phyloP scores from a whole-genome alignment of 2,329 filamentous ascomycete genomes.

The Macrophomina phaseolina region DNA sequence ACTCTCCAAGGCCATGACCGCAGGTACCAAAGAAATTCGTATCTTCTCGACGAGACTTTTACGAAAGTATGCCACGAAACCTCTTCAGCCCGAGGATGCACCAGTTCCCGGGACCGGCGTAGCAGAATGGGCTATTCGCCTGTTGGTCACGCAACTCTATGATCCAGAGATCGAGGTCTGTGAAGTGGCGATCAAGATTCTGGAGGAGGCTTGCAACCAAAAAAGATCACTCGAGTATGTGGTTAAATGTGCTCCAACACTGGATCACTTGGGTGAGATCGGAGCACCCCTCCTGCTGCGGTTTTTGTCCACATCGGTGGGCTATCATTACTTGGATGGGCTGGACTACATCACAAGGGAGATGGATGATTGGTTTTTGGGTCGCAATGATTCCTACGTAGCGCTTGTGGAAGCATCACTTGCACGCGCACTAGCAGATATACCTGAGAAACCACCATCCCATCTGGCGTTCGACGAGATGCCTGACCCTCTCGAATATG shows the following conservation, averaged over 20 bases:
- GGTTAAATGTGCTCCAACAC: conserved; percentile 89
- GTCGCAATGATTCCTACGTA: conserved; percentile 96
- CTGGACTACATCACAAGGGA: conserved; percentile 99
- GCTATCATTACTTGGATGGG: conserved; percentile 95
- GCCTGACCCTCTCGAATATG: conserved; percentile 56
- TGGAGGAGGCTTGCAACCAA: conserved; percentile 96
- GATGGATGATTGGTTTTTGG: conserved; percentile 99
- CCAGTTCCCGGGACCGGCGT: conserved; percentile 60
- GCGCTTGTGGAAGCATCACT: conserved; percentile 93
- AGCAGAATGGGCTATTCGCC: conserved; percentile 93
- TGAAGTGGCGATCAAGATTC: conserved; percentile 92
- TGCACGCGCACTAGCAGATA: conserved; percentile 76
- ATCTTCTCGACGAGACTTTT: conserved; percentile 88
- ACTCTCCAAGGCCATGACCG: conserved; percentile 90
- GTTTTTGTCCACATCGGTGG: conserved; percentile 93
- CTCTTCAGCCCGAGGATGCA: conserved; percentile 50
- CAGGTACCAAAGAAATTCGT: conserved; percentile 86
- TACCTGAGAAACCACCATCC: conserved; percentile 62
- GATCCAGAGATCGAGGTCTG: conserved; percentile 97
- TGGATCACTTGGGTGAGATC: conserved; percentile 96
- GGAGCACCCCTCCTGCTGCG: conserved; percentile 89
- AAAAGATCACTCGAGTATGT: conserved; percentile 92
- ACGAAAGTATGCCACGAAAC: conserved; percentile 78
- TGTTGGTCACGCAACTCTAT: conserved; percentile 97
- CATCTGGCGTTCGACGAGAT: conserved; percentile 50